Conservation (phyloP, 148 eudicot species). For the Rhododendron ferrugineum region DNA sequence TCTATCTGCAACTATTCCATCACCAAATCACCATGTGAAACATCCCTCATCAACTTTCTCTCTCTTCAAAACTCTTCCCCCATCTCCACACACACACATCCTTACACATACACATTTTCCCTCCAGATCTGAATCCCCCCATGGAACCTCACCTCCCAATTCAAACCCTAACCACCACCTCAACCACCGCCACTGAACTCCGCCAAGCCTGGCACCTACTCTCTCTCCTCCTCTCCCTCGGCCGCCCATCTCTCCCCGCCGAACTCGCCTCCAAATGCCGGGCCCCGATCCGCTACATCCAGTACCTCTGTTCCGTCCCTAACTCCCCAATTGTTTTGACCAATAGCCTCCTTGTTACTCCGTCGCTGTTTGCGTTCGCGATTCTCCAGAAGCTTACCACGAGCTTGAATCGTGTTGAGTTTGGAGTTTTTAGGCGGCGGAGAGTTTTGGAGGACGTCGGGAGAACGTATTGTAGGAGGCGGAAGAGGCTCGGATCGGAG, state of each 20-base stretch:
- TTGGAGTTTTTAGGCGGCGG: conserved; percentile 7
- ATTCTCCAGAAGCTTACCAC: conserved; percentile 30
- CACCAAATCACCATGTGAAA: conserved; percentile 5
- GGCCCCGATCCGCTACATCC: conserved; percentile 32
- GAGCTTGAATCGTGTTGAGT: conserved; percentile 19
- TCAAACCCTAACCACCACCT: conserved; percentile 15
- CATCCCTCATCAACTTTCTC: background rate
- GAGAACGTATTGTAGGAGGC: conserved; percentile 44
- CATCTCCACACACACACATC: no score
- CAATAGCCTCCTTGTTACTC: conserved; percentile 23
- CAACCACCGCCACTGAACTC: conserved; percentile 3
- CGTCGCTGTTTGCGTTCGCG: conserved; percentile 24
- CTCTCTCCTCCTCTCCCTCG: conserved; percentile 29
- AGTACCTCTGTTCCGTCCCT: conserved; percentile 49
- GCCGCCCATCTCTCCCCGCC: conserved; percentile 36
- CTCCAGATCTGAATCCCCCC: conserved; percentile 7
- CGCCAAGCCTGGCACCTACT: conserved; percentile 59
- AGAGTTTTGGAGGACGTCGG: conserved; percentile 18
- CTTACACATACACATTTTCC: background rate
- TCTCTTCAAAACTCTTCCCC: background rate
- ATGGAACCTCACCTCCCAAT: conserved; percentile 19
- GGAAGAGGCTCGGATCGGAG: conserved; percentile 26
- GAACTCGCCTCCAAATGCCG: conserved; percentile 48
- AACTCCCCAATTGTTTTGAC: conserved; percentile 51
- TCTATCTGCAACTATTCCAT: background rate